Percentiles rank a stretch among this genome's conserved stretches.
phyloP scores from a whole-genome alignment of 1,284 basidiomycete genomes.

The Ustilago cynodontis region DNA sequence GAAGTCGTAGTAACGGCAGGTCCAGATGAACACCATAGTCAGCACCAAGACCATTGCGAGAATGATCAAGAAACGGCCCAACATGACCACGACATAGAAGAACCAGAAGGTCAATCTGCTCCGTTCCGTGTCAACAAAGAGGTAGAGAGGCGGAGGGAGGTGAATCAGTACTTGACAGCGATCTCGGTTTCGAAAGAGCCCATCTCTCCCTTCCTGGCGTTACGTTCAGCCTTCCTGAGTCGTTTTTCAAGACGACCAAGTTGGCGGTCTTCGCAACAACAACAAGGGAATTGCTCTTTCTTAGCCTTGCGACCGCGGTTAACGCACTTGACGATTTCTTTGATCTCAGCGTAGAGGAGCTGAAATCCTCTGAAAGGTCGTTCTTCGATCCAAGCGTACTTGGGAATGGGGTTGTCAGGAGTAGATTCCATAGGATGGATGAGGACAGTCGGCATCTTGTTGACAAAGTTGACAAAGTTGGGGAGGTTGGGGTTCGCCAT shows the following conservation, averaged over 20 bases:
- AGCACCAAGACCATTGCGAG: too few species aligned
- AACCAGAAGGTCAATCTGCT: too few species aligned
- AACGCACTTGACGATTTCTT: background rate
- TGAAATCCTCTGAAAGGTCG: background rate
- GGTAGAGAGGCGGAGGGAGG: too few species aligned
- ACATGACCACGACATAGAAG: too few species aligned
- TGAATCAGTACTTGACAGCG: too few species aligned
- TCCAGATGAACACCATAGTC: too few species aligned
- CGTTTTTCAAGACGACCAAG: background rate
- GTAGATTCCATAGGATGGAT: background rate
- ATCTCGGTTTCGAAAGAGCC: too few species aligned
- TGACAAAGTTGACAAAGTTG: background rate
- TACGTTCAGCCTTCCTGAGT: background rate
- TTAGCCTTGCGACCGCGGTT: background rate
- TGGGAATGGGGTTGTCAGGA: background rate
- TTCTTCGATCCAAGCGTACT: background rate
- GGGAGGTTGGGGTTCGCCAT: background rate
- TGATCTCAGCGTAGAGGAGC: background rate
- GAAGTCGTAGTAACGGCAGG: too few species aligned
- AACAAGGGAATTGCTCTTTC: background rate
- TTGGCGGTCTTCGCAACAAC: background rate
- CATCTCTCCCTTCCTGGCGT: background rate
- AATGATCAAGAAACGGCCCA: too few species aligned
- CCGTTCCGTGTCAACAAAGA: too few species aligned
- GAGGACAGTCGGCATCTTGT: background rate